Conservation (phyloP, 2,329 filamentous ascomycete genomes). For the Diaporthe citri region DNA sequence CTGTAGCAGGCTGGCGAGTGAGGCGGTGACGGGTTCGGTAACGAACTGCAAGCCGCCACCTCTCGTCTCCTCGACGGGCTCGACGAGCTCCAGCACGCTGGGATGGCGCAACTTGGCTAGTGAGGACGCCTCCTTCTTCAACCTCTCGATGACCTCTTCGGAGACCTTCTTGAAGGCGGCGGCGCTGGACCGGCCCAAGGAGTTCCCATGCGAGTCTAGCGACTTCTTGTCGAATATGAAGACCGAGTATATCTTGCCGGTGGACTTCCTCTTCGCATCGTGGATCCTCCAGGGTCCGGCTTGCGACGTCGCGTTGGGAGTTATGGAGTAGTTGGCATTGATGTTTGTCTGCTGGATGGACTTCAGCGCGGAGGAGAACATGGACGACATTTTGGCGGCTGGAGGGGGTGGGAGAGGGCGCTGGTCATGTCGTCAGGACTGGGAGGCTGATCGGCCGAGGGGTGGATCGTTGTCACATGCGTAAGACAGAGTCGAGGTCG, state of each 20-base stretch:
- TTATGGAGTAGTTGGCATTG: constrained; percentile 88
- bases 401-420: constrained; percentile 42
- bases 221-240: constrained; percentile 95
- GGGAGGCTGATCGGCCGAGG: constrained; percentile 22
- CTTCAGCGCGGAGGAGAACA: constrained; percentile 96
- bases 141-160: constrained; percentile 89
- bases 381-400: constrained; percentile 57
- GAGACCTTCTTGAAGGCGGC: constrained; percentile 82
- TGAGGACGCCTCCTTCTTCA: constrained; percentile 92
- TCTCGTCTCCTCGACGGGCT: constrained; percentile 94
- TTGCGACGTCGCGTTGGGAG: constrained; percentile 79
- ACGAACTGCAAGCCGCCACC: constrained; percentile 95
- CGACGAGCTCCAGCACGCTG: constrained; percentile 90
- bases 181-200: constrained; percentile 70
- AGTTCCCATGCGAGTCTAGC: constrained; percentile 76
- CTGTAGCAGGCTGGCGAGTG: constrained; percentile 82
- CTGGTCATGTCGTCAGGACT: constrained; percentile 36
- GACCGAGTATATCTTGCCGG: constrained; percentile 87
- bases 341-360: constrained; percentile 93
- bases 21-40: constrained; percentile 90
- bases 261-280: constrained; percentile 97
- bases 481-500: constrained; percentile 16
- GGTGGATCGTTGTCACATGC: constrained; percentile 37
- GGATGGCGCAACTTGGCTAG: constrained; percentile 91
- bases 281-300: constrained; percentile 98